Percentiles rank a stretch among this genome's conserved stretches.
Conservation (phyloP, 768 basidiomycete genomes). For the Tylopilus sp. region DNA sequence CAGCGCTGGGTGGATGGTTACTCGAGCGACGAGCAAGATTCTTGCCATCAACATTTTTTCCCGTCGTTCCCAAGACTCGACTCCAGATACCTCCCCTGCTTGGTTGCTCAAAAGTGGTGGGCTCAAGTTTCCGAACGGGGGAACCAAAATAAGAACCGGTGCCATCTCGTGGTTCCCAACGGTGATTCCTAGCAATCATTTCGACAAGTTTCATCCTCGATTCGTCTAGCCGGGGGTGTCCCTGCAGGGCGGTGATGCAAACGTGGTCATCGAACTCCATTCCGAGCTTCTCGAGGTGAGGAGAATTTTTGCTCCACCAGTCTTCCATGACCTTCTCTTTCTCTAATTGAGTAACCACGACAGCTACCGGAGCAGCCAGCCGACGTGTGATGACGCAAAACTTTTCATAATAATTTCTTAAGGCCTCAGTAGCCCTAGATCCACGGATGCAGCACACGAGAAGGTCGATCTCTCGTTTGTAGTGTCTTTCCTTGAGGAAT, state of each 20-base stretch:
- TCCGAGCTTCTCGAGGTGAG: slow-evolving; percentile 15
- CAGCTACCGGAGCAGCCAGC: slow-evolving; percentile 33
- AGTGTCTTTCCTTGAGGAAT: slow-evolving; percentile 20
- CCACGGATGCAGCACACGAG: slow-evolving; percentile 39
- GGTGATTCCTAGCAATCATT: slow-evolving; percentile 7
- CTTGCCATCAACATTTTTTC: neutral
- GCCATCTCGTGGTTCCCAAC: slow-evolving; percentile 3
- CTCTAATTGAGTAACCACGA: slow-evolving; percentile 39
- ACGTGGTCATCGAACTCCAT: slow-evolving; percentile 37
- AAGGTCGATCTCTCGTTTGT: slow-evolving; percentile 33
- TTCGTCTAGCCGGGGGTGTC: slow-evolving; percentile 3
- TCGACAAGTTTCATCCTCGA: slow-evolving; percentile 15
- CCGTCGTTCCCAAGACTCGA: neutral
- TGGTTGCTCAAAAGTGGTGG: neutral
- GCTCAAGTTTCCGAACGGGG: neutral
- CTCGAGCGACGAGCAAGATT: neutral
- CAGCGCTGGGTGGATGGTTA: neutral
- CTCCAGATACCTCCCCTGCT: neutral
- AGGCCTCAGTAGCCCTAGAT: slow-evolving; percentile 29
- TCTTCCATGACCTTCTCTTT: slow-evolving; percentile 21
- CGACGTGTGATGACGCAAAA: slow-evolving; percentile 37
- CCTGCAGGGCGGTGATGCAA: slow-evolving; percentile 34
- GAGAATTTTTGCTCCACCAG: slow-evolving; percentile 33
- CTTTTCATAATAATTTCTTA: slow-evolving; percentile 30
- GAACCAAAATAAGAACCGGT: slow-evolving; percentile 17